phyloP scores from a whole-genome alignment of 352 stramenopile species.

The Phytophthora ohioensis region DNA sequence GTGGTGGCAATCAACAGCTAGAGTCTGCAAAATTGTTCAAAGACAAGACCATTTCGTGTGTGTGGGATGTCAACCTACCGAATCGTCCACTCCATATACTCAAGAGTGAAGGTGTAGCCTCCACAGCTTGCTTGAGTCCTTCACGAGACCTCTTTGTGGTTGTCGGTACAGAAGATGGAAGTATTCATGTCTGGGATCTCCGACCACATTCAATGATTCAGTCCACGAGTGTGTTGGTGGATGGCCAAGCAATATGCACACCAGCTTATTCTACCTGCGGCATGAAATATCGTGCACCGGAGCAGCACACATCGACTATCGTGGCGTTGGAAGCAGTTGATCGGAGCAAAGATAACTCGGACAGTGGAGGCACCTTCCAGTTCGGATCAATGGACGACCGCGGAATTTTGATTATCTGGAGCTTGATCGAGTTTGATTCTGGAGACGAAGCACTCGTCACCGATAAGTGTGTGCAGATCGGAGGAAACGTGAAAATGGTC shows the following conservation, averaged over 20 bases:
- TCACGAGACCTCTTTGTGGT: slow-evolving; percentile 65
- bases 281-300: slow-evolving; percentile 46
- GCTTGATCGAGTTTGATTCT: slow-evolving; percentile 62
- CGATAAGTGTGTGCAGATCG: slow-evolving; percentile 75
- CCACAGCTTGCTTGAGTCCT: slow-evolving; percentile 52
- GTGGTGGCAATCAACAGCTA: slow-evolving; percentile 15
- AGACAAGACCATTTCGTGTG: slow-evolving; percentile 63
- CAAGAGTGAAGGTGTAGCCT: slow-evolving; percentile 56
- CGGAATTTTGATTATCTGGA: slow-evolving; percentile 75
- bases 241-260: slow-evolving; percentile 44
- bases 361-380: slow-evolving; percentile 56
- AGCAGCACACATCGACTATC: slow-evolving; percentile 59
- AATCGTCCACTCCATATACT: slow-evolving; percentile 52
- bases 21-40: slow-evolving; percentile 14
- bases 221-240: slow-evolving; percentile 22
- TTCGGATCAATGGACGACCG: slow-evolving; percentile 80
- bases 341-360: slow-evolving; percentile 7
- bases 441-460: slow-evolving; percentile 52
- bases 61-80: slow-evolving; percentile 76
- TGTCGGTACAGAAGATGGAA: slow-evolving; percentile 66
- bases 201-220: slow-evolving; percentile 40
- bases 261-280: slow-evolving; percentile 73
- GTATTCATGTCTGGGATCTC: slow-evolving; percentile 76
- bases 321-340: slow-evolving; percentile 55
- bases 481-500: slow-evolving; percentile 69